phyloP scores from a whole-genome alignment of 345 rosid species.

The Cardamine chenopodiifolia region DNA sequence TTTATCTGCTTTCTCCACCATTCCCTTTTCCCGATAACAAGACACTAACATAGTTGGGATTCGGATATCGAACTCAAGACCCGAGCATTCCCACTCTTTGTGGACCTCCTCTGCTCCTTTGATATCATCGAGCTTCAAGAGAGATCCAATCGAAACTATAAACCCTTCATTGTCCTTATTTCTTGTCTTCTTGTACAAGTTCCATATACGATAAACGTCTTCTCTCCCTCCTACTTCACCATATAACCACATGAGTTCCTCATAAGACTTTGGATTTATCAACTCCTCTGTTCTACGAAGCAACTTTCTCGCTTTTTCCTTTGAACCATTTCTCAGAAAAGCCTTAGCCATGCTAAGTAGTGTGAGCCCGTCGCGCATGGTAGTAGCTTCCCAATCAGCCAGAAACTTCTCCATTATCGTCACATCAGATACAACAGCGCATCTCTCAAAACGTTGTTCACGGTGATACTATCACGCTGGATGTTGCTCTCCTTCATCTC shows the following conservation, averaged over 20 bases:
- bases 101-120: slow-evolving; percentile 18
- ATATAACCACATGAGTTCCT: slow-evolving; percentile 7
- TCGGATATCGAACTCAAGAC: slow-evolving; percentile 4
- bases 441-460: slow-evolving; percentile 22
- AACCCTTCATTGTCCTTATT: neutral
- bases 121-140: slow-evolving; percentile 20
- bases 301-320: slow-evolving; percentile 6
- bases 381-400: neutral
- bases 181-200: neutral
- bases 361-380: neutral
- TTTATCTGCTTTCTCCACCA: slow-evolving; percentile 1
- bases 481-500: slow-evolving; percentile 21
- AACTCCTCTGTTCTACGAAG: slow-evolving; percentile 5
- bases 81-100: slow-evolving; percentile 13
- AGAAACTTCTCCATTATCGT: slow-evolving; percentile 11
- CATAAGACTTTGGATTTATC: neutral
- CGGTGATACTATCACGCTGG: neutral
- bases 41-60: slow-evolving; percentile 7
- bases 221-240: slow-evolving; percentile 21
- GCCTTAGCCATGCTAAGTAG: slow-evolving; percentile 22
- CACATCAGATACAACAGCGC: slow-evolving; percentile 6
- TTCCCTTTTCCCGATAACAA: neutral
- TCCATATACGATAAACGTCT: slow-evolving; percentile 23
- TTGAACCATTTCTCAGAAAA: neutral
- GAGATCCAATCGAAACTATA: slow-evolving; percentile 7